Evolutionary conservation across 2,329 filamentous ascomycete genomes (phyloP).

Genomic region (Paraphaeosphaeria sporulosa): DNA sequence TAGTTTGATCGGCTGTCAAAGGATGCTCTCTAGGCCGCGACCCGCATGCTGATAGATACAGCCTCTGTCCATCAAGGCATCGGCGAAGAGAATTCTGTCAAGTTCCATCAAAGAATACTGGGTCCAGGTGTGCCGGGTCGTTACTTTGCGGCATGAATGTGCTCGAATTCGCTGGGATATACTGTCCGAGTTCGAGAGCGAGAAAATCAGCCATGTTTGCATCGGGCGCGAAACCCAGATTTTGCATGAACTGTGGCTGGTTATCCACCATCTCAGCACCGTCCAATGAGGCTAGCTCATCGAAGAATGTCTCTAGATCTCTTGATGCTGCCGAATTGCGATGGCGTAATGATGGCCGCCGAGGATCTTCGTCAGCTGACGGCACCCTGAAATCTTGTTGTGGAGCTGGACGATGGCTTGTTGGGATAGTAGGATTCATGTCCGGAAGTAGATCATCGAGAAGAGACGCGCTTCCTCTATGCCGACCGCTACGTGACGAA

Average conservation of each 20-base stretch:
- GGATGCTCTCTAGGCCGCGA: neutral
- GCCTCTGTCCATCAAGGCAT: neutral
- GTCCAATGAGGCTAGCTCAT: conserved; percentile 65
- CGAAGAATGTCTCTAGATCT: conserved; percentile 62
- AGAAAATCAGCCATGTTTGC: conserved; percentile 65
- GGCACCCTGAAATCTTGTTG: conserved; percentile 17
- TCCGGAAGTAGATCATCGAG: conserved; percentile 29
- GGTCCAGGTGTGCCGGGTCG: conserved; percentile 32
- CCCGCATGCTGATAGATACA: neutral
- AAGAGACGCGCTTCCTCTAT: conserved; percentile 18
- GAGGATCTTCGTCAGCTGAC: conserved; percentile 14
- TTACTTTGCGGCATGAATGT: conserved; percentile 38
- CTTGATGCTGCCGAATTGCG: conserved; percentile 47
- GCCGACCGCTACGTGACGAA: conserved; percentile 4
- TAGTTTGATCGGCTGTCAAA: neutral
- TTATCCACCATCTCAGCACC: conserved; percentile 61
- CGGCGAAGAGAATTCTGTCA: conserved; percentile 13
- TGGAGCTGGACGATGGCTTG: neutral
- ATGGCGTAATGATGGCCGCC: conserved; percentile 6
- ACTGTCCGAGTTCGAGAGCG: conserved; percentile 52
- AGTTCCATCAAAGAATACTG: conserved; percentile 34
- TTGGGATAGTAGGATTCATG: conserved; percentile 19
- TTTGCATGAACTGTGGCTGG: conserved; percentile 71
- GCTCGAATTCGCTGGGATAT: conserved; percentile 48
- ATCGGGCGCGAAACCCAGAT: conserved; percentile 70